Conservation (phyloP, 163 green algal genomes). For the Prototheca wickerhamii region DNA sequence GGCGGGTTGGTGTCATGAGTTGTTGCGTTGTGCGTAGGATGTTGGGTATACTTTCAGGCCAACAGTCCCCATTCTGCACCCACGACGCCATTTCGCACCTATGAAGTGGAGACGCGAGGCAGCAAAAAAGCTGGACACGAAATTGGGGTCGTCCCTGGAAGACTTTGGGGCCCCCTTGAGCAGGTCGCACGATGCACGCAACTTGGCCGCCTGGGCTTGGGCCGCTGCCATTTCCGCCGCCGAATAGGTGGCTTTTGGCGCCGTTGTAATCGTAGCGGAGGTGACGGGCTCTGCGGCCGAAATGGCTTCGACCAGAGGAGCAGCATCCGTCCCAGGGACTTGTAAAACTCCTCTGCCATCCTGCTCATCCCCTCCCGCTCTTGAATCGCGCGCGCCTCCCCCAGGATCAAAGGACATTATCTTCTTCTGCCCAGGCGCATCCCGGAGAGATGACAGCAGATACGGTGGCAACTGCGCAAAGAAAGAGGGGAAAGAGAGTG, state of each 20-base stretch:
- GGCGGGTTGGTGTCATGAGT: no score
- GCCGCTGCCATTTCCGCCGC: conserved; percentile 27
- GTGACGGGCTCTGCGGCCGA: neutral
- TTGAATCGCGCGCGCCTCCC: no score
- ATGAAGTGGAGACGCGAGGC: conserved; percentile 92
- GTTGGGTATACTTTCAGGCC: neutral
- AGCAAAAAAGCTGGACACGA: conserved; percentile 75
- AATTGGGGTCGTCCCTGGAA: conserved; percentile 62
- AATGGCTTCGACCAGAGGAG: no score
- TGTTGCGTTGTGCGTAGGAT: no score
- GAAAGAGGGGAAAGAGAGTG: neutral
- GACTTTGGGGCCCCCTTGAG: conserved; percentile 49
- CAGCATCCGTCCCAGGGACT: no score
- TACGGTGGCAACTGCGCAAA: conserved; percentile 52
- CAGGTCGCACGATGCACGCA: conserved; percentile 63
- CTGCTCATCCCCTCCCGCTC: no score
- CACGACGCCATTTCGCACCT: conserved; percentile 3
- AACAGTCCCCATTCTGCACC: neutral
- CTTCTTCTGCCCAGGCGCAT: conserved; percentile 49
- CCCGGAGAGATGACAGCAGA: conserved; percentile 41
- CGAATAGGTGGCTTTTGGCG: neutral
- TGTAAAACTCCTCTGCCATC: no score
- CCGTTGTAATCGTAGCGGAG: neutral
- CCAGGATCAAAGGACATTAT: conserved; percentile 43
- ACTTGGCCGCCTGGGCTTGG: conserved; percentile 41